Evolutionary conservation across 257 asterid species (phyloP), one percentile per base, ranked within the genome.

Genomic region (Lavandula angustifolia): DNA sequence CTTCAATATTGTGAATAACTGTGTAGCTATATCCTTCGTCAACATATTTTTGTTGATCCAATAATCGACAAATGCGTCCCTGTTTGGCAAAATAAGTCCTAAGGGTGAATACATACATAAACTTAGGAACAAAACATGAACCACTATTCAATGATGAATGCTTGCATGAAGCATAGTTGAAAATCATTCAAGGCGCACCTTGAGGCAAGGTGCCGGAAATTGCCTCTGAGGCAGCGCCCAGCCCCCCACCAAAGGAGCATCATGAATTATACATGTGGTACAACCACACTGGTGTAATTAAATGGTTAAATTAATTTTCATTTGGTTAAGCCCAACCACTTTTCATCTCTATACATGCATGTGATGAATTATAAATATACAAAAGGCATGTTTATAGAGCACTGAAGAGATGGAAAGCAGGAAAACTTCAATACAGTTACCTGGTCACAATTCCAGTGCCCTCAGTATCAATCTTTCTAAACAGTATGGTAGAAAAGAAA

Each of bases 21-120:
- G 99, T 9, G 87, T 70, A 67, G 91, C 89, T 70, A 73, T 72
- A 82, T 94, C 97, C 71, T 90, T 94, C 12, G 90, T 83, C 89
- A 94, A 81, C 94, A 90, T 84, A 75, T 83, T 94, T 52, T 84
- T 87, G 58, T 84, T 84, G 68, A 90, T 72, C 97, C 99, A 94
- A 77, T 77, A 87, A 66, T 94, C 84, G 12, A 85, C 95, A 84
- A 94, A 94, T 11, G 97, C 95, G 79, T 87, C 97, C 84, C 99
- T 94, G 79, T 68, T 62, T 8, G 3, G 78, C 22, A 62, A 63
- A 40, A 70, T 60, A 9, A 41, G 54, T 64, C 18, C 4, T 9
- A 13, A 67, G 65, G 51, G 62, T 75, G 78, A 31, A 22, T 53
- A 47, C 4, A 61, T 9, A 56, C 31, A 58, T 54, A 46, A 54